Base-by-base conservation (phyloP, 345 rosid species). In the Citrus unshiu region DNA sequence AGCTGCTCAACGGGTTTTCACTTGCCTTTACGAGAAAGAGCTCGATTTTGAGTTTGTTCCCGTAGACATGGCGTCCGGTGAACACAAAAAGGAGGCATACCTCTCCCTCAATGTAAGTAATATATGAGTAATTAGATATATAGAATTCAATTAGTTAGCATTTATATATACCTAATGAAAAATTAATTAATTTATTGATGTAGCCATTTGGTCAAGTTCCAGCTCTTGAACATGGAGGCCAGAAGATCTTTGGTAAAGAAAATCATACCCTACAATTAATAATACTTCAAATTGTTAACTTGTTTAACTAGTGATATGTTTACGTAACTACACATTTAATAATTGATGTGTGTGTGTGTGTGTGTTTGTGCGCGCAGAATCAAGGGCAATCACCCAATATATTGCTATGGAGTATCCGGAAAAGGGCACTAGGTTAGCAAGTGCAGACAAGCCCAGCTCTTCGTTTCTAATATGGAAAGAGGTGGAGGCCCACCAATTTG, bases 181-280 rank as follows among this genome's bases (percentile, higher is more conserved):
- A 46, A 13, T 46, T 46, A 13, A 46, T 46, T 3, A 13, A 46
- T 46, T 13, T 46, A 0, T 46, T 73, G 75, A 75, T 82, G 87
- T 85, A 91, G 97, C 97, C 96, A 30, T 94, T 90, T 68, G 95
- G 96, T 75, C 91, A 90, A 85, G 81, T 94, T 82, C 98, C 97
- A 62, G 89, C 87, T 62, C 80, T 90, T 29, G 92, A 91, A 81
- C 87, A 92, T 19, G 97, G 91, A 73, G 94, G 88, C 82, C 75
- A 92, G 67, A 86, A 86, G 84, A 89, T 94, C 65, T 88, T 91
- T 6, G 95, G 97, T 94, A 88, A 80, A 62, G 34, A 46, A 46
- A 46, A 70, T 70, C 4, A 62, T 16, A 54, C 58, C 7, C 0
- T 22, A 4, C 22, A 4, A 4, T 54, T 54, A 54, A 16, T 54